phyloP scores from a whole-genome alignment of 441 rosid species.

The Gossypium schwendimanii region DNA sequence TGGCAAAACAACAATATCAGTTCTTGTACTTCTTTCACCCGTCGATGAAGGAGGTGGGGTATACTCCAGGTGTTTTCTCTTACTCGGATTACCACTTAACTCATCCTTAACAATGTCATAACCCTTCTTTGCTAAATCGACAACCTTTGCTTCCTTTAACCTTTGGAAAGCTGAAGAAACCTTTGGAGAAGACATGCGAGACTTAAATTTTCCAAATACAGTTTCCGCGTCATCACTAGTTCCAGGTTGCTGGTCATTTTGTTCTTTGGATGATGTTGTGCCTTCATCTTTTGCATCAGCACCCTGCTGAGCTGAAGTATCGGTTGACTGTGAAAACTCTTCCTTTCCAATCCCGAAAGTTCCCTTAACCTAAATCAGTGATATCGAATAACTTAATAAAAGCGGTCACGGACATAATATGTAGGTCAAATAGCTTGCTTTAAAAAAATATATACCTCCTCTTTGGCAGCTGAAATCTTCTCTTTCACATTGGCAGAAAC shows the following conservation, averaged over 20 bases:
- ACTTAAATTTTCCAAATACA: slow-evolving; percentile 57
- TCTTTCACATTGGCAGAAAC: slow-evolving; percentile 74
- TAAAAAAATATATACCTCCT: slow-evolving; percentile 52
- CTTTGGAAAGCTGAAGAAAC: slow-evolving; percentile 51
- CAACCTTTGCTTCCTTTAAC: slow-evolving; percentile 59
- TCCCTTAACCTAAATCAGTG: slow-evolving; percentile 62
- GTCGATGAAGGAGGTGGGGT: slow-evolving; percentile 56
- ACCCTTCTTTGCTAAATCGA: slow-evolving; percentile 77
- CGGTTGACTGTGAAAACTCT: slow-evolving; percentile 36
- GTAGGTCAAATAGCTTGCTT: slow-evolving; percentile 1
- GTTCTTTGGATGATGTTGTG: slow-evolving; percentile 40
- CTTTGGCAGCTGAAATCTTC: slow-evolving; percentile 69
- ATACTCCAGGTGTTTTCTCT: slow-evolving; percentile 38
- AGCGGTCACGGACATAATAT: not conserved
- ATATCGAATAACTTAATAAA: not conserved
- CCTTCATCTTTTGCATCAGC: slow-evolving; percentile 26
- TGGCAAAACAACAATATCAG: slow-evolving; percentile 60
- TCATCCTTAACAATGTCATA: slow-evolving; percentile 83
- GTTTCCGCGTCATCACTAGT: slow-evolving; percentile 38
- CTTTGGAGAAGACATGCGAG: slow-evolving; percentile 57
- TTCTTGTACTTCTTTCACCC: slow-evolving; percentile 72
- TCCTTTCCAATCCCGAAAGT: slow-evolving; percentile 48
- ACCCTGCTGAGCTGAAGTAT: slow-evolving; percentile 31
- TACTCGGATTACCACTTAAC: slow-evolving; percentile 52
- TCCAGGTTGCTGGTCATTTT: slow-evolving; percentile 36